A percentile compares a stretch with the other conserved stretches of the same genome.
phyloP scores from a whole-genome alignment of 108 stramenopile genomes.

The Seminavis robusta region DNA sequence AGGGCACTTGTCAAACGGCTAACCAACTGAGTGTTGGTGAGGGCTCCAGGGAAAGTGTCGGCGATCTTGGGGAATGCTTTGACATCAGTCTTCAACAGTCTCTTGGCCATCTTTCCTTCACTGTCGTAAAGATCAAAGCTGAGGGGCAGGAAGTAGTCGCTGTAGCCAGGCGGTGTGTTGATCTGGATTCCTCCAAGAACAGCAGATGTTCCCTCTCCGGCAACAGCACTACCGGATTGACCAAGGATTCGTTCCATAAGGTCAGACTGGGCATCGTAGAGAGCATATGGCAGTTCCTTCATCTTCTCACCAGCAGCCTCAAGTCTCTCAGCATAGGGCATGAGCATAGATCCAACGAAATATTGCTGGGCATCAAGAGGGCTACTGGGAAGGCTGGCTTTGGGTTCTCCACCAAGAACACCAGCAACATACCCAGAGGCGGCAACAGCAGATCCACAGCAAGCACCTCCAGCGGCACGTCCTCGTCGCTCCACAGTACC shows the following conservation, averaged over 20 bases:
- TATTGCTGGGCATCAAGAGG: constrained; percentile 54
- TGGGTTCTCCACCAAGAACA: constrained; percentile 23
- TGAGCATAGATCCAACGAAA: constrained; percentile 34
- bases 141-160: constrained; percentile 61
- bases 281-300: constrained; percentile 45
- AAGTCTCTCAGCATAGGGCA: constrained; percentile 49
- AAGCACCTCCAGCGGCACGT: constrained; percentile 38
- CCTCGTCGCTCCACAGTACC: constrained; percentile 65
- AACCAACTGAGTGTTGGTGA: constrained; percentile 13
- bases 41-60: constrained; percentile 11
- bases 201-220: constrained; percentile 51
- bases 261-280: constrained; percentile 49
- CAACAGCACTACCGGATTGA: constrained; percentile 37
- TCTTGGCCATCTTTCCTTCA: constrained; percentile 25
- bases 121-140: constrained; percentile 43
- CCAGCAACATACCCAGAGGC: constrained; percentile 37
- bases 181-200: constrained; percentile 59
- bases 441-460: constrained; percentile 62
- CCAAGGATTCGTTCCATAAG: constrained; percentile 46
- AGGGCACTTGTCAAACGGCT: not conserved
- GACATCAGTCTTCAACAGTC: constrained; percentile 13
- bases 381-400: constrained; percentile 14
- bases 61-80: too few relatives aligned
- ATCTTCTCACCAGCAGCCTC: constrained; percentile 37
- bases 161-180: constrained; percentile 40